Evolutionary conservation across 306 rosid genomes (phyloP), one percentile per base, ranked within the genome.

Genomic region (Styphnolobium japonicum): DNA sequence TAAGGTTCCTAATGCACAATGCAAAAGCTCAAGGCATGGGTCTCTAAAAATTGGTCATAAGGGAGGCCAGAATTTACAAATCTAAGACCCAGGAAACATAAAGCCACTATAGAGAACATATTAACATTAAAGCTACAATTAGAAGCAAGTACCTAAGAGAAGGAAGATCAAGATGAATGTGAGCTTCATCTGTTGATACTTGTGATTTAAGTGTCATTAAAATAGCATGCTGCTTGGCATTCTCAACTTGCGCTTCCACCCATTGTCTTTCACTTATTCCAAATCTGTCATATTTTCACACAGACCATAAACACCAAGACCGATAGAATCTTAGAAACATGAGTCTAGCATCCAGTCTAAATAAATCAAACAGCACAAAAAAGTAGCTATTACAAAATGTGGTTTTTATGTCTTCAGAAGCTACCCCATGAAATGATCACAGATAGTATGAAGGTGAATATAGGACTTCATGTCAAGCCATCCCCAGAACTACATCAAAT

Each of bases 181-280:
- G 98, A n/a, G 98, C 97, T 85, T 95, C 99, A 81, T 95, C 99
- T 11, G 97, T 87, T 57, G 96, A 87, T 61, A 95, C 92, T 89
- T 95, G 99, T 16, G 99, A 86, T 86, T 88, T 92, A 78, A 95
- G 96, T 36, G 87, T 88, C 87, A 75, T 73, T 80, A 95, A 81
- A 85, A 93, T 89, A 31, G 99, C 98, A 86, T 95, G 98, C 78
- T 95, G 98, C 86, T 89, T 93, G 74, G 98, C 94, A 81, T 93
- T 95, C 84, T 95, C 96, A 81, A 95, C 99, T 86, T 95, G 98
- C 14, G 98, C 97, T 86, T 93, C 99, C 49, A 95, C 99, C 99
- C 99, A 95, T 67, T 95, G 99, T 78, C 95, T 88, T 87, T 95
- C 99, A 87, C 99, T 95, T 67, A 93, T 89, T 87, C 99, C 99